A percentile compares a stretch with the other conserved stretches of the same genome.
phyloP scores from a whole-genome alignment of 176 grass and related monocot species.

The Zoysia pacifica region DNA sequence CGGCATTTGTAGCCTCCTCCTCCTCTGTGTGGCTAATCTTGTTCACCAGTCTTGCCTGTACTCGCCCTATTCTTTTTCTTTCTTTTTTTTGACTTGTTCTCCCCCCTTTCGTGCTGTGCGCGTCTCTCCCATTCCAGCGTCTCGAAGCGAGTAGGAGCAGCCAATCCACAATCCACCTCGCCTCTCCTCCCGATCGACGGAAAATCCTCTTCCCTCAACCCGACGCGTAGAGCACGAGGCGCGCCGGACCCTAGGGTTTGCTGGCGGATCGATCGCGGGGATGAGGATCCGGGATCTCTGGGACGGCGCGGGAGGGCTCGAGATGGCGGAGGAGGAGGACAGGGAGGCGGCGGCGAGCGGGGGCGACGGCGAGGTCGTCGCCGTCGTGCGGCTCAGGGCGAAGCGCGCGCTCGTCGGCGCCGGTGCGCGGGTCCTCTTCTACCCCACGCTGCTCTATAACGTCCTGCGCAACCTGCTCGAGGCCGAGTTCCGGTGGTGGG shows the following conservation, averaged over 20 bases:
- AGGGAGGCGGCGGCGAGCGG: constrained; percentile 1
- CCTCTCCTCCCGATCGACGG: constrained; percentile 20
- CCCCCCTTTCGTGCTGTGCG: no score
- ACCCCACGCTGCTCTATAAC: constrained; percentile 93
- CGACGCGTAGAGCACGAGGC: background rate
- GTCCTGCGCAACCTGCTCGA: constrained; percentile 82
- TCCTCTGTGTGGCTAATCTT: background rate
- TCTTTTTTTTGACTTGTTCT: no score
- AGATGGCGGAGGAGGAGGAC: constrained; percentile 16
- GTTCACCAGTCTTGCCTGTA: no score
- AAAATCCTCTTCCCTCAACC: background rate
- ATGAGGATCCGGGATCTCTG: constrained; percentile 55
- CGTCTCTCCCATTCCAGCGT: constrained; percentile 15
- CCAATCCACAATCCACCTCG: background rate
- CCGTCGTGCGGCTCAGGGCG: constrained; percentile 39
- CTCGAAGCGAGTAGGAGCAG: constrained; percentile 13
- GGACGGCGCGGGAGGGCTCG: constrained; percentile 29
- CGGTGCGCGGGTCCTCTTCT: constrained; percentile 86
- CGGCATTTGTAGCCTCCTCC: background rate
- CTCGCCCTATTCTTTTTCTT: no score
- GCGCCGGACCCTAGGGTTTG: constrained; percentile 26
- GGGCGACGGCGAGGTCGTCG: constrained; percentile 20
- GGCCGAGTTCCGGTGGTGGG: constrained; percentile 93
- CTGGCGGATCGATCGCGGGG: background rate
- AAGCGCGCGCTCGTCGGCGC: constrained; percentile 81